Percentiles rank a stretch among this genome's conserved stretches.
Evolutionary conservation across 2,329 filamentous ascomycete genomes (phyloP).

Genomic region (Alternaria hordeiaustralica): DNA sequence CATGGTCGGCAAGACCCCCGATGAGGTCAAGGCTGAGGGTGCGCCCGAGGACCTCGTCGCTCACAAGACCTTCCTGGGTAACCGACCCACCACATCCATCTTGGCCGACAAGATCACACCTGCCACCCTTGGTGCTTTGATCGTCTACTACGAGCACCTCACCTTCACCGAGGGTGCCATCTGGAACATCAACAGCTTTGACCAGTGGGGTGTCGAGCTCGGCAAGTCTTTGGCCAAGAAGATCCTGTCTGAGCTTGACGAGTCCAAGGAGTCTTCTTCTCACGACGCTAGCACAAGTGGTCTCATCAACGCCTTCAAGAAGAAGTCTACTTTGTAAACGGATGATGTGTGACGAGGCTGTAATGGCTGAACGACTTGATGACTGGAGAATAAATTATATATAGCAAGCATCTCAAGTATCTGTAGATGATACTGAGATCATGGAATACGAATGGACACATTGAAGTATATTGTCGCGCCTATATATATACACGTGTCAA

Average conservation of each 20-base stretch:
- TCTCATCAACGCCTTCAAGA: slow-evolving; percentile 92
- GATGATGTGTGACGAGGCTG: neutral
- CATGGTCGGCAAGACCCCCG: slow-evolving; percentile 88
- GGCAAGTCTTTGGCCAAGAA: slow-evolving; percentile 90
- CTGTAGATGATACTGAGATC: slow-evolving; percentile 5
- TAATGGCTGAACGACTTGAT: slow-evolving; percentile 20
- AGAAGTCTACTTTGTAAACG: slow-evolving; percentile 60
- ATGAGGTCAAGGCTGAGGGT: slow-evolving; percentile 78
- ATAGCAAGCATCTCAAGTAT: slow-evolving; percentile 6
- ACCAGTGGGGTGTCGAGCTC: slow-evolving; percentile 99
- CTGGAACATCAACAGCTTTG: slow-evolving; percentile 99
- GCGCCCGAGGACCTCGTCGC: slow-evolving; percentile 77
- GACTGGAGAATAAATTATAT: slow-evolving; percentile 7
- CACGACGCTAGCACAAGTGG: slow-evolving; percentile 91
- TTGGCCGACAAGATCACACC: slow-evolving; percentile 93
- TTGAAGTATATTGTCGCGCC: neutral
- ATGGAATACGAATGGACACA: slow-evolving; percentile 8
- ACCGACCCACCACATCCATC: slow-evolving; percentile 95
- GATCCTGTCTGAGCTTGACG: slow-evolving; percentile 76
- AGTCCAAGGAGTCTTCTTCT: slow-evolving; percentile 69
- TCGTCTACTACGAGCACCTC: slow-evolving; percentile 98
- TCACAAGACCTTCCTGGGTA: slow-evolving; percentile 99
- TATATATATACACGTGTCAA: neutral
- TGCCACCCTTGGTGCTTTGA: slow-evolving; percentile 88
- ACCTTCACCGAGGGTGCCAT: slow-evolving; percentile 97